Conservation (phyloP, 495 filamentous ascomycete species). For the Stereocaulon alpinum region DNA sequence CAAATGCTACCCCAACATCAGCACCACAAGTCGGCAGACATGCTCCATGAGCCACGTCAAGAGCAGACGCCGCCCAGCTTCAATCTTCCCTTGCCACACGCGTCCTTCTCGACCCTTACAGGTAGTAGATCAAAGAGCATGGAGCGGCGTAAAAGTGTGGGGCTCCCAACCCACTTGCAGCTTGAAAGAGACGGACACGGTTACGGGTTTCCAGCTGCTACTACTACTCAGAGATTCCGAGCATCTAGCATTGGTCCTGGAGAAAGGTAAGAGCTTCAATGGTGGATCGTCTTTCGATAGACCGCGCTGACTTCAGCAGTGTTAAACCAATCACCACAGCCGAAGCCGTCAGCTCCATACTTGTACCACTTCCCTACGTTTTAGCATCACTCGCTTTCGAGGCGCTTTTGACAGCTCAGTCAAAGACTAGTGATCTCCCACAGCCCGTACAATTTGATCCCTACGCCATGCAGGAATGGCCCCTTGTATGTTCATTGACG, state of each 20-base stretch:
- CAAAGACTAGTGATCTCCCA: not conserved
- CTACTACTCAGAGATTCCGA: slow-evolving; percentile 7
- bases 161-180: slow-evolving; percentile 21
- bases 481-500: slow-evolving; percentile 15
- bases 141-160: slow-evolving; percentile 22
- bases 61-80: slow-evolving; percentile 4
- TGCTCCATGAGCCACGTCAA: not conserved
- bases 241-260: not conserved
- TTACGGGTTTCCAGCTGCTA: slow-evolving; percentile 16
- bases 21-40: slow-evolving; percentile 3
- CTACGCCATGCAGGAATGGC: not conserved
- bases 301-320: slow-evolving; percentile 4
- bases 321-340: slow-evolving; percentile 24
- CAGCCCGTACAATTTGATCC: not conserved
- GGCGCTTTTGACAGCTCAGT: not conserved
- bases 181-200: slow-evolving; percentile 13
- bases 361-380: slow-evolving; percentile 28
- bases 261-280: slow-evolving; percentile 4
- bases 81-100: slow-evolving; percentile 7
- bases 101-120: slow-evolving; percentile 17
- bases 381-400: slow-evolving; percentile 10
- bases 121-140: slow-evolving; percentile 19
- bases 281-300: not conserved
- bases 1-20: slow-evolving; percentile 7
- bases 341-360: slow-evolving; percentile 28